Percentiles rank a stretch among this genome's conserved stretches.
These are phyloP conservation scores for Amanita rubescens DNA, from an alignment of 768 basidiomycete species.

Conservation along the genomic window DNA sequence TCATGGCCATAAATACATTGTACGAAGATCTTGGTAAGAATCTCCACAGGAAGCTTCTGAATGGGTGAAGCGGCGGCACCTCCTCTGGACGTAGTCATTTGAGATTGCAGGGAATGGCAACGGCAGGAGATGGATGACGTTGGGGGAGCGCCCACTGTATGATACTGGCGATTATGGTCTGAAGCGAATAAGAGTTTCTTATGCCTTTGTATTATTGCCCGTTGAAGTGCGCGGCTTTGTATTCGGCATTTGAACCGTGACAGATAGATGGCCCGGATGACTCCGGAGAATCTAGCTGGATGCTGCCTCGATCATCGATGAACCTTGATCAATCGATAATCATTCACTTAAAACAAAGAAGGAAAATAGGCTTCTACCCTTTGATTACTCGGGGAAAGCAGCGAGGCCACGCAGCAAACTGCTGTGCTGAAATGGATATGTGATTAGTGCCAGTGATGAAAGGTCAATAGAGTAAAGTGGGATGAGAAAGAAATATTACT, in stretches of 20 bases:
- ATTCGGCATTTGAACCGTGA: neutral
- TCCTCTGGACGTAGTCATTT: neutral
- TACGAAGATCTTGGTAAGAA: neutral
- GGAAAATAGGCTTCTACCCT: neutral
- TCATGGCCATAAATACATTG: neutral
- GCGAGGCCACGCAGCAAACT: neutral
- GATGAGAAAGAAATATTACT: too few species aligned
- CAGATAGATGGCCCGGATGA: neutral
- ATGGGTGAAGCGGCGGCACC: neutral
- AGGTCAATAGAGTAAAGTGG: too few species aligned
- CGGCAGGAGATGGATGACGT: too few species aligned
- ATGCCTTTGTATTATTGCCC: too few species aligned
- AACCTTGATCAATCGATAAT: neutral
- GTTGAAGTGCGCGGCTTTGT: too few species aligned
- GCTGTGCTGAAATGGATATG: neutral
- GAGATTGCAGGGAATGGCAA: neutral
- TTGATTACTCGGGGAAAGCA: neutral
- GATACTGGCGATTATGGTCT: neutral
- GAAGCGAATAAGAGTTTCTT: too few species aligned
- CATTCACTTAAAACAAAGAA: neutral
- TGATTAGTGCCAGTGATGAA: too few species aligned
- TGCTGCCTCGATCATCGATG: neutral
- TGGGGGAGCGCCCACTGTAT: too few species aligned
- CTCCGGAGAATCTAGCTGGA: neutral
- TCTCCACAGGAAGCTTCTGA: neutral